phyloP scores from a whole-genome alignment of 441 rosid species.

The Capsella rubella region DNA sequence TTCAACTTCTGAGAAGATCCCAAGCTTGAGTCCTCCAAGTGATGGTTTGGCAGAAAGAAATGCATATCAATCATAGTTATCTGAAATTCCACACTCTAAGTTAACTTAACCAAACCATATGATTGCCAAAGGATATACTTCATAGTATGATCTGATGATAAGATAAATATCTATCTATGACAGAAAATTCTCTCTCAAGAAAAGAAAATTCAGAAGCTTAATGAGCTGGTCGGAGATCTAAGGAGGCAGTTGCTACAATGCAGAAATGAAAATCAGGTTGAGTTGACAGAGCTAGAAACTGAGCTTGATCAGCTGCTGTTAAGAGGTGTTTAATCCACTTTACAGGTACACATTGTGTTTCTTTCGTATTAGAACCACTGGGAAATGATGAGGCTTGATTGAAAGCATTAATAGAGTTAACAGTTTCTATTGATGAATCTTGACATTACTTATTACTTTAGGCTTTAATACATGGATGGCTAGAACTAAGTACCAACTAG shows the following conservation, averaged over 20 bases:
- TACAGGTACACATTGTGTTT: constrained; percentile 26
- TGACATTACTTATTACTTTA: not conserved
- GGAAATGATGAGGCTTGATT: not conserved
- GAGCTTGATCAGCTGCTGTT: constrained; percentile 59
- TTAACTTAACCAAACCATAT: not conserved
- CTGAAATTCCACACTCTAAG: not conserved
- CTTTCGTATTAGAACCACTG: not conserved
- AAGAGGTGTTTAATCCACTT: constrained; percentile 51
- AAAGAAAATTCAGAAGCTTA: constrained; percentile 71
- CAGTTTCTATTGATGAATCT: constrained; percentile 13
- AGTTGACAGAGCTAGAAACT: constrained; percentile 52
- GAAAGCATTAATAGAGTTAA: not conserved
- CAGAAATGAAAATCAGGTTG: constrained; percentile 54
- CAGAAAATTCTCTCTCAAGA: constrained; percentile 86
- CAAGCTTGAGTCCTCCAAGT: not conserved
- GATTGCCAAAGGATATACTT: not conserved
- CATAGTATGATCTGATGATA: constrained; percentile 6
- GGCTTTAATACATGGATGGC: constrained; percentile 21
- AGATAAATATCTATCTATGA: constrained; percentile 16
- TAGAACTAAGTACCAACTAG: constrained; percentile 35
- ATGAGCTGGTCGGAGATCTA: constrained; percentile 64
- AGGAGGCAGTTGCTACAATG: constrained; percentile 62
- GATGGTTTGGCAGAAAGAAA: not conserved
- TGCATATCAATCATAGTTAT: not conserved
- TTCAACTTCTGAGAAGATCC: not conserved